Evolutionary conservation across 116 monocot species (phyloP), one percentile per base, ranked within the genome.

Genomic region (Papilionanthe hybrid): DNA sequence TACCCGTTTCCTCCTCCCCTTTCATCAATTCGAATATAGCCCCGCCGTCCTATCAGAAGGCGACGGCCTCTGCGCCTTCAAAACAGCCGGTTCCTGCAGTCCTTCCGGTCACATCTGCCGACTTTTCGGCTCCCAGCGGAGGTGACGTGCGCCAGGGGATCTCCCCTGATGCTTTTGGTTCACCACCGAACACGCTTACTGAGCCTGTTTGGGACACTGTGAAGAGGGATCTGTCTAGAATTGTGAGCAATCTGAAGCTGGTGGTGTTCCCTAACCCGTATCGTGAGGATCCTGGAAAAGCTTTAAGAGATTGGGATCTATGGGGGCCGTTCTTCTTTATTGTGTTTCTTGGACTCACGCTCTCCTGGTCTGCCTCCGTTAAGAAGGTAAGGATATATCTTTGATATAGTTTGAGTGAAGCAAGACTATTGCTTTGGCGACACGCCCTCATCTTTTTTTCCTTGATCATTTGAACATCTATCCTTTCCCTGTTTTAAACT

Each of bases 271-370:
- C 99, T 9, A 93, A 95, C 76, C 95, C 99, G 0, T 83, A 79
- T 69, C 75, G 95, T 6, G 95, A 93, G 83, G 99, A 99, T 84
- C 99, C 95, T 1, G 95, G 92, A 75, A 92, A 87, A 88, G 95
- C 95, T 25, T 84, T 95, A 23, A 87, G 99, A 81, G 99, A 95
- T 87, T 99, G 95, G 98, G 98, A 98, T 78, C 93, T 98, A 0
- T 98, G 98, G 94, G 98, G 98, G 0, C 98, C 98, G 4, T 98
- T 98, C 87, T 94, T 98, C 81, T 98, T 97, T 86, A 92, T 94
- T 30, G 87, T 98, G 19, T 98, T 94, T 60, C 91, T 98, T 2
- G 94, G 97, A 0, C 89, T 97, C 58, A 81, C 84, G 0, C 90
- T 98, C 5, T 94, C 93, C 1, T 94, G 93, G 94, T 94, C 98